Percentiles rank a stretch among this genome's conserved stretches.
These are phyloP conservation scores for Secale cereale DNA, from an alignment of 176 grass and related monocot species.

Conservation along the genomic window DNA sequence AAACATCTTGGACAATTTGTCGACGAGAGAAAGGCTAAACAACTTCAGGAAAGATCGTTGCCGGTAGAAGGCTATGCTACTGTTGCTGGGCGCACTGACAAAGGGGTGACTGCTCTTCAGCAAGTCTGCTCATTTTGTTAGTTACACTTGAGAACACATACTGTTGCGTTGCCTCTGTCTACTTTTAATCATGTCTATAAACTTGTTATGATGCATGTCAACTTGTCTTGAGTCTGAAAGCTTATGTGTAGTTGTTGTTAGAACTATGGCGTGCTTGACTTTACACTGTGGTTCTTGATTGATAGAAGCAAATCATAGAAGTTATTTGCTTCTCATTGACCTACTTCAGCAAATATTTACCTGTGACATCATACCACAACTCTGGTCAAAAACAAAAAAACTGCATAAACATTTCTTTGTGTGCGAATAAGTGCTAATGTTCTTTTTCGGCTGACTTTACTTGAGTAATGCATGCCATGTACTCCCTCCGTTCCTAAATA, in stretches of 20 bases:
- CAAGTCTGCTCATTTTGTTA: slow-evolving; percentile 99
- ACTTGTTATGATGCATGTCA: not conserved
- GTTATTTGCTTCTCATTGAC: not conserved
- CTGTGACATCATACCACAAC: not conserved
- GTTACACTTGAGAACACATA: slow-evolving; percentile 47
- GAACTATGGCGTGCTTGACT: too few relatives aligned
- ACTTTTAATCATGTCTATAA: not conserved
- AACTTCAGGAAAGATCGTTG: slow-evolving; percentile 73
- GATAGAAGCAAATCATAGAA: not conserved
- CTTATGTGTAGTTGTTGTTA: not conserved
- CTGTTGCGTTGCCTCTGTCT: not conserved
- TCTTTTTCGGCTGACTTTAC: not conserved
- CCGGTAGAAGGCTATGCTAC: slow-evolving; percentile 74
- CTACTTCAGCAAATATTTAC: not conserved
- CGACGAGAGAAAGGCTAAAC: slow-evolving; percentile 81
- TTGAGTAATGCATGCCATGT: not conserved
- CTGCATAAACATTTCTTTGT: not conserved
- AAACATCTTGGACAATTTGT: slow-evolving; percentile 83
- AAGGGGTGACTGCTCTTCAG: slow-evolving; percentile 96
- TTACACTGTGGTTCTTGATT: not conserved
- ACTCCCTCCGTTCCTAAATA: too few relatives aligned
- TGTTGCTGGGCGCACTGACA: slow-evolving; percentile 91
- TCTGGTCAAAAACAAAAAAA: not conserved
- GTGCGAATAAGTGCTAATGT: not conserved
- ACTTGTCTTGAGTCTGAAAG: not conserved